A percentile compares a stretch with the other conserved stretches of the same genome.
Conservation (phyloP, 768 basidiomycete genomes). For the Rickenella mellea region DNA sequence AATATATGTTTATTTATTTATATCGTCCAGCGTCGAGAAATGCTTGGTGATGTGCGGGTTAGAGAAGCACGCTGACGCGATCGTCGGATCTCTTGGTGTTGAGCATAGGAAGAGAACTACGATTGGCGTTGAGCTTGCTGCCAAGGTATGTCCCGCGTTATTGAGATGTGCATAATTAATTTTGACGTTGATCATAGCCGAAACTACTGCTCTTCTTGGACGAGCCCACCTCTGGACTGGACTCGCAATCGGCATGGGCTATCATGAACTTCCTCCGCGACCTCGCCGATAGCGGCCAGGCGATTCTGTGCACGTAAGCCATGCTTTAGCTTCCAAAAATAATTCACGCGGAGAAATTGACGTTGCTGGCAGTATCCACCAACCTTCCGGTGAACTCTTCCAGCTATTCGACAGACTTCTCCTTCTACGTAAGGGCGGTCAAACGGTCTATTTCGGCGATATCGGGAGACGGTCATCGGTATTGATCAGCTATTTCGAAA, state of each 20-base stretch:
- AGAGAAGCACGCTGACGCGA: constrained; percentile 49
- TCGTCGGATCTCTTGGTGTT: constrained; percentile 46
- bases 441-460: constrained; percentile 68
- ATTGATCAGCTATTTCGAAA: constrained; percentile 70
- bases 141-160: constrained; percentile 23
- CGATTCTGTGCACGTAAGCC: constrained; percentile 53
- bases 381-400: constrained; percentile 41
- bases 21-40: constrained; percentile 36
- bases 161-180: neutral
- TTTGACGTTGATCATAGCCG: constrained; percentile 19
- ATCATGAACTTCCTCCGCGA: constrained; percentile 38
- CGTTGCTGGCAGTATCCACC: constrained; percentile 21
- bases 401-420: constrained; percentile 43
- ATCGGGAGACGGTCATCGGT: constrained; percentile 51
- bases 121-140: constrained; percentile 52
- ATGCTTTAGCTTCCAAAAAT: neutral
- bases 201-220: constrained; percentile 45
- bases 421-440: constrained; percentile 43
- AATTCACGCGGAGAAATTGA: neutral
- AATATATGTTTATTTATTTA: constrained; percentile 16
- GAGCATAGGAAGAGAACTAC: constrained; percentile 48
- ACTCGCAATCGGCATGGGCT: constrained; percentile 43
- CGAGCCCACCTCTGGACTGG: constrained; percentile 50
- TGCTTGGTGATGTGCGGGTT: constrained; percentile 60
- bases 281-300: constrained; percentile 44